Conservation (phyloP, 2,329 filamentous ascomycete genomes). For the Aspergillus nomiae region DNA sequence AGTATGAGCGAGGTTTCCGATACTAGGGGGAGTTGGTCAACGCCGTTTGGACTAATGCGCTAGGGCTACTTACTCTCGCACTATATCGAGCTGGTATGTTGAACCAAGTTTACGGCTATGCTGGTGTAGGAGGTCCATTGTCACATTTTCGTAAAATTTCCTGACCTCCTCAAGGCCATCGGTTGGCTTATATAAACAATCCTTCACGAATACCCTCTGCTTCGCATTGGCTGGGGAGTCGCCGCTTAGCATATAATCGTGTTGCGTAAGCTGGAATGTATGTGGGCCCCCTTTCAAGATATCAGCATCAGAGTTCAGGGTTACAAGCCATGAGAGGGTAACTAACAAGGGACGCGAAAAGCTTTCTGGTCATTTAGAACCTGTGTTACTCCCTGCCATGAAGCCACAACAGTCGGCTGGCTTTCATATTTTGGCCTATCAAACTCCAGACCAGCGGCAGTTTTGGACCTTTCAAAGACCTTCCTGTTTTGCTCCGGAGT, state of each 20-base stretch:
- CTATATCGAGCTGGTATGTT: slow-evolving; percentile 8
- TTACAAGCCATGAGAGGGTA: background rate
- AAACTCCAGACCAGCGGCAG: background rate
- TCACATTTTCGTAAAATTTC: slow-evolving; percentile 3
- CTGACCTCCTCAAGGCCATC: slow-evolving; percentile 4
- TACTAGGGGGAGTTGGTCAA: background rate
- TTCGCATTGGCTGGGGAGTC: background rate
- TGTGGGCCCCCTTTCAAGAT: background rate
- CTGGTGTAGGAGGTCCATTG: background rate
- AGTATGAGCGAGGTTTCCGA: slow-evolving; percentile 8
- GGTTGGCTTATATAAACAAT: slow-evolving; percentile 6
- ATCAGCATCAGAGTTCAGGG: background rate
- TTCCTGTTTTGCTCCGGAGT: background rate
- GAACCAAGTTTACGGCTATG: background rate
- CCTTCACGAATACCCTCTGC: slow-evolving; percentile 3
- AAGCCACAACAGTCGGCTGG: background rate
- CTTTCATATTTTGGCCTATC: background rate
- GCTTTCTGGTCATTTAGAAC: slow-evolving; percentile 4
- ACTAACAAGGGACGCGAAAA: slow-evolving; percentile 8
- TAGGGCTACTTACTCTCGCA: slow-evolving; percentile 4
- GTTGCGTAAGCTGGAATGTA: slow-evolving; percentile 6
- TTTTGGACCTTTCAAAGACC: background rate
- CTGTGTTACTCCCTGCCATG: slow-evolving; percentile 3
- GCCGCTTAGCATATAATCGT: slow-evolving; percentile 10
- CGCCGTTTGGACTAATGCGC: background rate